These are phyloP conservation scores for Hibiscus mutabilis DNA, from an alignment of 345 rosid genomes.

Conservation along the genomic window DNA sequence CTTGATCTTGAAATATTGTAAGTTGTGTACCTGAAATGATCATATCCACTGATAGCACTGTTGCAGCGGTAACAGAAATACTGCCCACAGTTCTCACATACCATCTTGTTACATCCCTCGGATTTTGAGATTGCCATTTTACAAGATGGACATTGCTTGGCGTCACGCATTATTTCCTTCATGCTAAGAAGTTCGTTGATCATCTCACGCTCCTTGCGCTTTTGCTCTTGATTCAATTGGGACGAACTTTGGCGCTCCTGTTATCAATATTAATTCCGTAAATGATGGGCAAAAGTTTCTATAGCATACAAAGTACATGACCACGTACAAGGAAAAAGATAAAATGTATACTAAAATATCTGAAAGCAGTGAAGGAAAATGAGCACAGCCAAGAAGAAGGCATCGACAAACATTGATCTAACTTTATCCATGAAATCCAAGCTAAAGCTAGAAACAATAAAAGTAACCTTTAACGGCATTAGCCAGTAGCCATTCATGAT, in stretches of 20 bases:
- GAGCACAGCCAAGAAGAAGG: not conserved
- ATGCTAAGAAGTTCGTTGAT: conserved; percentile 75
- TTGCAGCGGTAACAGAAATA: conserved; percentile 76
- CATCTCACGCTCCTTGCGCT: conserved; percentile 49
- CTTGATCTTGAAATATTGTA: not conserved
- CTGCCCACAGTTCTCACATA: conserved; percentile 62
- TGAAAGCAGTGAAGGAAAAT: not conserved
- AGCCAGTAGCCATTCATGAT: not conserved
- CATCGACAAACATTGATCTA: not conserved
- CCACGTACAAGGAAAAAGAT: not conserved
- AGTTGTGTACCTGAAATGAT: conserved; percentile 58
- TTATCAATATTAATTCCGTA: not conserved
- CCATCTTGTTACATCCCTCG: conserved; percentile 93
- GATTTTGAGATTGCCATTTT: conserved; percentile 79
- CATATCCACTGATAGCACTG: conserved; percentile 67
- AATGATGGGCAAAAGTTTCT: conserved; percentile 1
- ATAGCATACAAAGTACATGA: not conserved
- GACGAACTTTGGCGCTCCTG: conserved; percentile 76
- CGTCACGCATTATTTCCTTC: conserved; percentile 42
- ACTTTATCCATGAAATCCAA: not conserved
- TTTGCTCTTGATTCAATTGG: conserved; percentile 39
- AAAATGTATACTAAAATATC: not conserved
- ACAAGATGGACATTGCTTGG: conserved; percentile 86
- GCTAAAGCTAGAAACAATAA: not conserved
- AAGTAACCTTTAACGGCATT: not conserved